Evolutionary conservation across 2,329 filamentous ascomycete genomes (phyloP), one percentile per base, ranked within the genome.

Genomic region (Apiospora pterosperma): DNA sequence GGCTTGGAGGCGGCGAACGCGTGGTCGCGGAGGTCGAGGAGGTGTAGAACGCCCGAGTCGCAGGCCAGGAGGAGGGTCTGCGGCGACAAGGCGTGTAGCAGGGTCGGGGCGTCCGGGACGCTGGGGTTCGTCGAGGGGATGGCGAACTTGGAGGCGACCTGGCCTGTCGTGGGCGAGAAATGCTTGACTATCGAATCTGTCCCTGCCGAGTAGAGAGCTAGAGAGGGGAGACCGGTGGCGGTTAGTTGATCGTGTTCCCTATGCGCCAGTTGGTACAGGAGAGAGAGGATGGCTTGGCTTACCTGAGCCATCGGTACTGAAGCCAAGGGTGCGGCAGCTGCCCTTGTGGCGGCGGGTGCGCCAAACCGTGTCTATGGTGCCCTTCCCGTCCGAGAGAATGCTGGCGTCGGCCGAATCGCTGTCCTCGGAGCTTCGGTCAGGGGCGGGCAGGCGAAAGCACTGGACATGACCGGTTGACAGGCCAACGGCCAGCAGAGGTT

Each of bases 311-410:
- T 97, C 94, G 64, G 88, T 78, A 68, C 88, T 90, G 78, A 94
- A 98, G 5, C 85, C 88, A 63, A 98, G 80, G 66, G 88, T 90
- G 62, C 96, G 86, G 75, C 95, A 98, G 83, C 93, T 97, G 14
- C 93, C 95, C 82, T 97, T 97, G 80, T 99, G 96, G 67, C 96
- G 86, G 70, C 89, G 85, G 5, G 96, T 98, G 71, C 88, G 87
- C 96, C 96, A 99, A 66, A 89, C 81, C 0, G 90, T 92, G 70
- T 94, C 91, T 67, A 98, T 91, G 64, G 90, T 87, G 52, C 90
- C 91, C 67, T 86, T 90, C 12, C 92, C 93, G 71, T 84, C 80
- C 23, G 82, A 86, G 25, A 84, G 63, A 2, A 83, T 77, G 68
- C 81, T 87, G 58, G 78, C 77, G 63, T 85, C 81, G 38, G 75